A percentile compares a stretch with the other conserved stretches of the same genome.
These are phyloP conservation scores for Apophysomyces ossiformis DNA, from an alignment of 371 early-diverging fungal genomes.

Conservation along the genomic window DNA sequence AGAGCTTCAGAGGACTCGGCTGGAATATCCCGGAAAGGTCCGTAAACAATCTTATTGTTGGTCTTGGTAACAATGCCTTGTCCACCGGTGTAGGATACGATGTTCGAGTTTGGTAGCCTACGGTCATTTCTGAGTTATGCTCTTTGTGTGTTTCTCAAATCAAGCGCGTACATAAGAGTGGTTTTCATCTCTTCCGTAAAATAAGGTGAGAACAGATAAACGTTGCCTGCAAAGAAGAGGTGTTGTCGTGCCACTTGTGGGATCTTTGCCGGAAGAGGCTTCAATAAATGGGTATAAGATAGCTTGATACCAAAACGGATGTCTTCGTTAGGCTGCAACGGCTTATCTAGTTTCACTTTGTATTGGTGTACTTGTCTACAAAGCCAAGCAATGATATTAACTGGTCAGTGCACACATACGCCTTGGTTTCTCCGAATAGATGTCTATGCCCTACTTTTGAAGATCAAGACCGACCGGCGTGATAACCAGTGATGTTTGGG, in stretches of 20 bases:
- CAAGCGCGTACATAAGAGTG: slow-evolving; percentile 66
- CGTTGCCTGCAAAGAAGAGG: slow-evolving; percentile 65
- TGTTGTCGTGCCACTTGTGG: slow-evolving; percentile 74
- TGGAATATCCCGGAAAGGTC: slow-evolving; percentile 66
- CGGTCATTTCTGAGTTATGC: background rate
- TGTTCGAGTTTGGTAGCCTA: slow-evolving; percentile 44
- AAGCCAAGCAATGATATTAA: background rate
- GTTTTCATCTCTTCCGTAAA: slow-evolving; percentile 78
- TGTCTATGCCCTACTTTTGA: slow-evolving; percentile 33
- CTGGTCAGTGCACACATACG: background rate
- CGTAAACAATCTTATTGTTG: slow-evolving; percentile 74
- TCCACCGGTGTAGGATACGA: slow-evolving; percentile 47
- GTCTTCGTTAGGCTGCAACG: slow-evolving; percentile 68
- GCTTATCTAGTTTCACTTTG: slow-evolving; percentile 61
- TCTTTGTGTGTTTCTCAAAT: background rate
- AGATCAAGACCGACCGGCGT: slow-evolving; percentile 41
- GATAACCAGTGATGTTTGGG: slow-evolving; percentile 46
- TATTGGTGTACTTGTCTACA: slow-evolving; percentile 61
- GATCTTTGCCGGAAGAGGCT: slow-evolving; percentile 75
- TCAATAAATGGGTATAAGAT: slow-evolving; percentile 58
- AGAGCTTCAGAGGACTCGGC: slow-evolving; percentile 56
- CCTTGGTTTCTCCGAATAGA: background rate
- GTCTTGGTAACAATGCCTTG: slow-evolving; percentile 26
- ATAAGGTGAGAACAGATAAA: slow-evolving; percentile 73
- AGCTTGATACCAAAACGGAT: slow-evolving; percentile 70